Evolutionary conservation across 192 early-diverging fungal genomes (phyloP), one percentile per base, ranked within the genome.

Genomic region (Polychytrium aggregatum): DNA sequence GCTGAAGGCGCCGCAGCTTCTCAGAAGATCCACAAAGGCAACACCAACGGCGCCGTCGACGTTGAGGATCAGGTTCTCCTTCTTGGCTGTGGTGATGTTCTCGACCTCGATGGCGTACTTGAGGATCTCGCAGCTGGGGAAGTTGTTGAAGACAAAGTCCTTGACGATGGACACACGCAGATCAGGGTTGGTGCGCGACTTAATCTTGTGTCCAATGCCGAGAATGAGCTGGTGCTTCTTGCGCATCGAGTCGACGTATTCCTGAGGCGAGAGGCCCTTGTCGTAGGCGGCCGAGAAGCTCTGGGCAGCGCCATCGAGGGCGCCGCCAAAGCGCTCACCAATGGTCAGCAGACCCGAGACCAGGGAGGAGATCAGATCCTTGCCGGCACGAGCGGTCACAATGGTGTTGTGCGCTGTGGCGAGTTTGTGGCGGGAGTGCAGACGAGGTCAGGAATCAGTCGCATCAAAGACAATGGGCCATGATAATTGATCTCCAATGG

Each of bases 131-230:
- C 79, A 83, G 13, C 67, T 55, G 0, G 88, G 89, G 75, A 98
- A 98, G 64, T 92, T 68, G 40, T 76, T 70, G 62, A 79, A 74
- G 48, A 88, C 92, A 60, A 79, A 98, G 50, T 91, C 82, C 74
- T 93, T 95, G 65, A 98, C 87, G 53, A 98, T 82, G 44, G 83
- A 74, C 3, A 98, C 94, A 37, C 94, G 92, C 64, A 98, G 68
- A 61, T 98, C 94, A 2, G 94, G 94, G 81, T 98, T 98, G 51
- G 89, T 94, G 51, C 94, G 81, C 33, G 89, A 92, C 74, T 98
- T 98, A 81, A 98, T 91, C 79, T 94, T 95, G 86, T 98, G 94
- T 18, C 94, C 94, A 51, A 98, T 98, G 53, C 94, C 94, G 47
- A 90, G 73, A 65, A 98, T 98, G 53, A 98, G 76, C 76, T 95